Evolutionary conservation across 2,329 filamentous ascomycete species (phyloP), one percentile per base, ranked within the genome.

Genomic region (Cladosporium oxysporum): DNA sequence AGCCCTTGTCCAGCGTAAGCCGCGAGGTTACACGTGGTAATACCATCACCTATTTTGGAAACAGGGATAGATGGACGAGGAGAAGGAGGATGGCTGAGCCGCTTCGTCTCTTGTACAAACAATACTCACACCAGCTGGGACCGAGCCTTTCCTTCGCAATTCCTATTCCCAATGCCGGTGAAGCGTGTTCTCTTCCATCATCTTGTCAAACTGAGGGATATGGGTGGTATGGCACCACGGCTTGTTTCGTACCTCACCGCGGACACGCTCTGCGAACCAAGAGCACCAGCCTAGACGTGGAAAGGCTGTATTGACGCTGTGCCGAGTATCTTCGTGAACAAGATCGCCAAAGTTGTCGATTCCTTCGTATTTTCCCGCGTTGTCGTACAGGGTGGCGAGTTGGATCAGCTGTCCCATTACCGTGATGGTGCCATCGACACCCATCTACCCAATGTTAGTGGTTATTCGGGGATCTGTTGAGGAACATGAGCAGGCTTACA

Each of bases 401-500:
- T 57, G 53, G 11, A 57, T 57, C n/a, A 57, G 53, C 53, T 57
- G 53, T 5, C 53, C 53, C 28, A 57, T n/a, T 31, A 33, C 5
- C 16, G 53, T 57, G 12, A 57, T 57, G 8, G 53, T 57, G 28
- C 53, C 53, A 10, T 57, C 31, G 18, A 57, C 53, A 18, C 53
- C 53, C 53, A 57, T 53, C 50, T 53, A 29, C 16, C 14, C 16
- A 29, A 12, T 29, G 11, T 53, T 53, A 53, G 50, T 29, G 23
- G n/a, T 21, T 47, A 7, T 47, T 21, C 1, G 10, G 23, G 2
- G 14, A 47, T 47, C n/a, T 47, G n/a, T 47, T 10, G n/a, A 11
- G 10, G 3, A 47, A 23, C 21, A 21, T 10, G n/a, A 21, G 41
- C 41, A 21, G n/a, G 21, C 89, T 88, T 0, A 91, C 77, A 75